phyloP scores from a whole-genome alignment of 2,329 filamentous ascomycete genomes.

The Aspergillus thermomutatus region DNA sequence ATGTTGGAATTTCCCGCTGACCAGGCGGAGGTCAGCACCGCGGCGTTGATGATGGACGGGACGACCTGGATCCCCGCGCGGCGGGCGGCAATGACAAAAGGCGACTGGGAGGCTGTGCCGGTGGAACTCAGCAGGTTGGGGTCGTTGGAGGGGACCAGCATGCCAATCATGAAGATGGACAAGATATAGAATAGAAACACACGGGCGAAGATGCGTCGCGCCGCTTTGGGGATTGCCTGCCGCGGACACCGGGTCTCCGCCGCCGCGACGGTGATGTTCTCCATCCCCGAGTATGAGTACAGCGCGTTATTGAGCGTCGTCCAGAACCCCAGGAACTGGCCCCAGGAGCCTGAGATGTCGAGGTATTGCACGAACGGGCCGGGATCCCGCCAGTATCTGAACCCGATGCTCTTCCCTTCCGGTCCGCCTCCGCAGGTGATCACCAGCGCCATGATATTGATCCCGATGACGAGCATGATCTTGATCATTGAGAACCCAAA shows the following conservation, averaged over 20 bases:
- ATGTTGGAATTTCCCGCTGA: background rate
- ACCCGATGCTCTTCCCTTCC: background rate
- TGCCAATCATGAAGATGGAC: background rate
- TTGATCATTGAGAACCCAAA: background rate
- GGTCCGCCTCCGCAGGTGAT: background rate
- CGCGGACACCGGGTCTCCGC: background rate
- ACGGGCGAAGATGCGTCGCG: background rate
- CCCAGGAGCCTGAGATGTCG: conserved; percentile 43
- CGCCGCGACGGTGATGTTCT: conserved; percentile 14
- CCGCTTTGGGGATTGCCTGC: background rate
- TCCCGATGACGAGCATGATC: background rate
- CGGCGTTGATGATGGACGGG: background rate
- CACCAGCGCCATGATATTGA: background rate
- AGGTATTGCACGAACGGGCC: conserved; percentile 21
- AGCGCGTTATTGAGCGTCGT: conserved; percentile 25
- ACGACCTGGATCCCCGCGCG: background rate
- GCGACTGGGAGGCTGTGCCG: background rate
- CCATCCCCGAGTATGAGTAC: conserved; percentile 41
- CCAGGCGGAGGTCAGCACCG: background rate
- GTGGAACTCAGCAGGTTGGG: background rate
- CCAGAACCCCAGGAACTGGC: conserved; percentile 43
- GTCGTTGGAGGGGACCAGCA: background rate
- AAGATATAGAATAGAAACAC: background rate
- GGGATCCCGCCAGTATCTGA: background rate
- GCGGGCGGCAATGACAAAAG: background rate